Evolutionary conservation across 768 basidiomycete genomes (phyloP).

Genomic region (Lactarius vividus): DNA sequence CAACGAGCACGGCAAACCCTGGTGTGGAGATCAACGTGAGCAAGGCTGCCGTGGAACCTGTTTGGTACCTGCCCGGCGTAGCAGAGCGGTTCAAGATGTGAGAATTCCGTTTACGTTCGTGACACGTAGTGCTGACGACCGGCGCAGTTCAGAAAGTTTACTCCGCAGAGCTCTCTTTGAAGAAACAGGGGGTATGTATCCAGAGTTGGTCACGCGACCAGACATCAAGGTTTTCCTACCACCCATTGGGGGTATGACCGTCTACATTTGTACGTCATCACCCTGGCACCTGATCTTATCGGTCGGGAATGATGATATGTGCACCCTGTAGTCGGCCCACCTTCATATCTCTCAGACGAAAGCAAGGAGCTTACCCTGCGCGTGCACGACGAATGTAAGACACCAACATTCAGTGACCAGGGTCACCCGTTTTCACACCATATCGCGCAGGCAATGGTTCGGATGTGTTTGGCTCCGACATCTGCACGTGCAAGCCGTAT

Average conservation of each 20-base stretch:
- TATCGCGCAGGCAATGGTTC: conserved; percentile 76
- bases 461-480: conserved; percentile 93
- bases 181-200: conserved; percentile 95
- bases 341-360: conserved; percentile 71
- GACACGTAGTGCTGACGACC: not conserved
- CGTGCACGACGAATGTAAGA: conserved; percentile 89
- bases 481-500: conserved; percentile 92
- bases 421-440: not conserved
- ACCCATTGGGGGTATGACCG: conserved; percentile 87
- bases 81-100: conserved; percentile 93
- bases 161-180: conserved; percentile 93
- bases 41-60: conserved; percentile 95
- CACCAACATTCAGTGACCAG: not conserved
- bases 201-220: conserved; percentile 91
- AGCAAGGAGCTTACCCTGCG: conserved; percentile 81
- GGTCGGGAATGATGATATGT: not conserved
- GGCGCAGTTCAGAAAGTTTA: conserved; percentile 67
- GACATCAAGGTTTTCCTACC: conserved; percentile 96
- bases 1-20: conserved; percentile 51
- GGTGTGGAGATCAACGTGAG: conserved; percentile 87
- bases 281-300: conserved; percentile 3
- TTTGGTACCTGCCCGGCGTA: conserved; percentile 93
- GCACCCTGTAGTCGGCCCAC: conserved; percentile 67
- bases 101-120: conserved; percentile 33
- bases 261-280: conserved; percentile 74